Evolutionary conservation across 345 rosid species (phyloP), one percentile per base, ranked within the genome.

Genomic region (Anastatica hierochuntica): DNA sequence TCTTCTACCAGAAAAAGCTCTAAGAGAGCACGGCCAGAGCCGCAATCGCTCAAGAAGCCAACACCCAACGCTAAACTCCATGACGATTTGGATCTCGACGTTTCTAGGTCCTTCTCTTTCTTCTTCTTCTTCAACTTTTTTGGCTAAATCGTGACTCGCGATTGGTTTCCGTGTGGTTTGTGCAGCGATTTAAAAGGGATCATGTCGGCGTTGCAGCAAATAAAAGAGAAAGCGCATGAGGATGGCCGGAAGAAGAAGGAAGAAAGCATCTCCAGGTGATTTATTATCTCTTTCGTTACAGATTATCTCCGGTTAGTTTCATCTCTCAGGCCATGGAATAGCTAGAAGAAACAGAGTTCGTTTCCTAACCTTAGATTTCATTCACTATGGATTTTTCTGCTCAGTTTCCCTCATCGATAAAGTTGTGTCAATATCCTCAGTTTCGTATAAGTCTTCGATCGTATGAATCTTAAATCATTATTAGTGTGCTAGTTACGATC

Each of bases 161-260:
- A 17, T 29, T 39, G 29, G 17, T 35, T 67, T 55, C 15, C 23
- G 12, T 68, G 34, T 67, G 35, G 47, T 49, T 46, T 12, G 43
- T 60, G 77, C 81, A 89, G 97, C 49, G 97, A 85, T 53, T 63
- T 89, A 14, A 76, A 76, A 69, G 92, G 95, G 17, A 71, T 85
- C 43, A 75, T 89, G 87, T 79, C 89, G 61, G 95, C 90, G 54
- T 68, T 89, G 68, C 85, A 79, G 19, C 82, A 70, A 75, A 77
- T 89, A 62, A 76, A 68, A 62, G 87, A 83, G 78, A 89, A 76
- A 63, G 73, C 97, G 14, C 72, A 83, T 1, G 81, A 76, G 66
- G 95, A 85, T 59, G 85, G 85, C 29, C 83, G 74, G 31, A 83
- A 79, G 84, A 85, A 76, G 76, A 85, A 85, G 64, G 97, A 83